These are phyloP conservation scores for Spathaspora hagerdaliae DNA, from an alignment of 805 yeast species.

Conservation along the genomic window DNA sequence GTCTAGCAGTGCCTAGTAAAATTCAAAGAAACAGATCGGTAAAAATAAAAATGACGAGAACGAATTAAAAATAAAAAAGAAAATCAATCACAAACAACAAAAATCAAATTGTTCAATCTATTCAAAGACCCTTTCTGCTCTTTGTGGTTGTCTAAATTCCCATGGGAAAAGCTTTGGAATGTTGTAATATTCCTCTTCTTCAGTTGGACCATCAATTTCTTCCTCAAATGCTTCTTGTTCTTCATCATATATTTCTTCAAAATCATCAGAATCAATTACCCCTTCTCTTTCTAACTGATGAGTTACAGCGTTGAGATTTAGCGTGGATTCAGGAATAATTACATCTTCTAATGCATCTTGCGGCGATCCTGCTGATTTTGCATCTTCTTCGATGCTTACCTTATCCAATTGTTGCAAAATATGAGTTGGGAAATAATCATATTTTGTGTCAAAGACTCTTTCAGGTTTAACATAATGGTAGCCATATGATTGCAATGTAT, in stretches of 20 bases:
- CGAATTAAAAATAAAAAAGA: not conserved
- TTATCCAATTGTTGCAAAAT: slow-evolving; percentile 10
- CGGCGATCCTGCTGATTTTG: not conserved
- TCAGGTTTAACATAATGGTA: slow-evolving; percentile 22
- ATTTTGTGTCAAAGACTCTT: slow-evolving; percentile 23
- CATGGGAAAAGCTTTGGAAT: slow-evolving; percentile 32
- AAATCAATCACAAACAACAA: not conserved
- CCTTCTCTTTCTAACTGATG: slow-evolving; percentile 11
- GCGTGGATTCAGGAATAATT: not conserved
- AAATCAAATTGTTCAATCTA: slow-evolving; percentile 4
- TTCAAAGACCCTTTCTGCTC: slow-evolving; percentile 25
- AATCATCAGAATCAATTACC: slow-evolving; percentile 10
- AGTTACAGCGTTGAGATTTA: slow-evolving; percentile 4
- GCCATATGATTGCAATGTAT: not conserved
- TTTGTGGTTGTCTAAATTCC: slow-evolving; percentile 21
- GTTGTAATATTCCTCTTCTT: not conserved
- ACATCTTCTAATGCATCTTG: not conserved
- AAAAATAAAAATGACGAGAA: not conserved
- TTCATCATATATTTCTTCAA: slow-evolving; percentile 11
- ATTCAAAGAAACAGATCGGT: not conserved
- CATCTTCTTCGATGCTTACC: not conserved
- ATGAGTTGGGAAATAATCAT: slow-evolving; percentile 30
- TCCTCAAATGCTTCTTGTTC: slow-evolving; percentile 4
- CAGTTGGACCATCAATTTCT: not conserved
- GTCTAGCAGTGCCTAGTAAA: too few relatives aligned